phyloP scores from a whole-genome alignment of 2,329 filamentous ascomycete species.

The Fusarium sterilihyphosum region DNA sequence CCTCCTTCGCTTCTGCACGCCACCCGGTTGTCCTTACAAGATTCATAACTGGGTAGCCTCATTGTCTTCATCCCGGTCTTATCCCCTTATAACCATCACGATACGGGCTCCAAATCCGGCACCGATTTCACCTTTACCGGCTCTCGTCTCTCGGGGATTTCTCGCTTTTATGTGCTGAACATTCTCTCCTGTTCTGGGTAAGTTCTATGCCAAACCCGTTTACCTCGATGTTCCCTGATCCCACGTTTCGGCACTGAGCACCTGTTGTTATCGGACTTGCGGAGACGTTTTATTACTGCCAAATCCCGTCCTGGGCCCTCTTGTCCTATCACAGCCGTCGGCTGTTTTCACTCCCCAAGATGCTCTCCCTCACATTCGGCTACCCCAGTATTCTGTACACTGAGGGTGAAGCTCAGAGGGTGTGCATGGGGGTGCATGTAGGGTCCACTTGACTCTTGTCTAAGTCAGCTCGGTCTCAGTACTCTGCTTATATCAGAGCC shows the following conservation, averaged over 20 bases:
- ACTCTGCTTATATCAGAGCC: slow-evolving; percentile 41
- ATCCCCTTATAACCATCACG: slow-evolving; percentile 20
- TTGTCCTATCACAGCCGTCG: slow-evolving; percentile 29
- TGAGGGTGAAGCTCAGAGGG: slow-evolving; percentile 26
- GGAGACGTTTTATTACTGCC: slow-evolving; percentile 32
- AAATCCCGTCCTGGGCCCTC: neutral
- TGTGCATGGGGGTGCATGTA: slow-evolving; percentile 38
- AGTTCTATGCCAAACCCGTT: slow-evolving; percentile 32
- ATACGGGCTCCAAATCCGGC: slow-evolving; percentile 21
- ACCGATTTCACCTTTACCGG: slow-evolving; percentile 14
- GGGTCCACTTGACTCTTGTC: slow-evolving; percentile 45
- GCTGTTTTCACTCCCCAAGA: slow-evolving; percentile 18
- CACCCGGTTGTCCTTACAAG: slow-evolving; percentile 24
- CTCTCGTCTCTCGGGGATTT: slow-evolving; percentile 33
- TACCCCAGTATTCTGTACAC: neutral
- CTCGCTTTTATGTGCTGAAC: slow-evolving; percentile 33
- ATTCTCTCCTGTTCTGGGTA: slow-evolving; percentile 35
- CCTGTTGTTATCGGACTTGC: slow-evolving; percentile 38
- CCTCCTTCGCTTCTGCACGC: slow-evolving; percentile 23
- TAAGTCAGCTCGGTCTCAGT: slow-evolving; percentile 44
- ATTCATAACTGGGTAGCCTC: slow-evolving; percentile 31
- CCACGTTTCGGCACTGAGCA: slow-evolving; percentile 36
- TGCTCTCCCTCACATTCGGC: slow-evolving; percentile 13
- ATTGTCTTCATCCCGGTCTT: slow-evolving; percentile 8
- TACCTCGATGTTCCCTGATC: slow-evolving; percentile 28